A percentile compares a stretch with the other conserved stretches of the same genome.
Evolutionary conservation across 2,329 filamentous ascomycete species (phyloP).

Genomic region (Colletotrichum incanum): DNA sequence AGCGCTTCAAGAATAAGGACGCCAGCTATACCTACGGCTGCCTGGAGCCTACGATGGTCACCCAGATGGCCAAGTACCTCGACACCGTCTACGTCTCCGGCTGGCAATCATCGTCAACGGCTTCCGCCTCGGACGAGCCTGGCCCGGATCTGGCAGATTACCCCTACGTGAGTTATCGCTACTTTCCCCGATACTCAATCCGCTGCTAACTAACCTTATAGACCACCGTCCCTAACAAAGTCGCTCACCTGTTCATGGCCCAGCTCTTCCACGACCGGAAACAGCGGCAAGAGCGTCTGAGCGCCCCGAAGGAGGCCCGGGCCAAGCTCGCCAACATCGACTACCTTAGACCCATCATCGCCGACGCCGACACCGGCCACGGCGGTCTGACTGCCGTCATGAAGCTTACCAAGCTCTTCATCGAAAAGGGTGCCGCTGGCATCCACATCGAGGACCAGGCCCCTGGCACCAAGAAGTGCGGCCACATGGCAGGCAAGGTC

Average conservation of each 20-base stretch:
- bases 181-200: background rate
- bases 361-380: constrained; percentile 97
- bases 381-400: constrained; percentile 98
- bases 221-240: constrained; percentile 99
- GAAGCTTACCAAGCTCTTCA: constrained; percentile 98
- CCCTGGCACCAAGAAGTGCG: constrained; percentile 98
- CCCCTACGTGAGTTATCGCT: constrained; percentile 77
- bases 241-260: constrained; percentile 96
- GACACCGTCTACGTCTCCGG: constrained; percentile 99
- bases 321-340: constrained; percentile 84
- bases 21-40: constrained; percentile 97
- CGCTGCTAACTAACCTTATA: constrained; percentile 53
- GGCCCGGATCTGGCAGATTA: constrained; percentile 99
- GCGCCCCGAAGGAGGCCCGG: constrained; percentile 80
- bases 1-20: constrained; percentile 87
- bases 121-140: constrained; percentile 94
- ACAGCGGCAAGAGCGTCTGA: constrained; percentile 94
- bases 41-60: constrained; percentile 97
- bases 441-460: constrained; percentile 99
- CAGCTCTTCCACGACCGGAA: constrained; percentile 99
- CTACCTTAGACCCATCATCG: constrained; percentile 95
- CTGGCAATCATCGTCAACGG: constrained; percentile 98
- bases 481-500: constrained; percentile 99
- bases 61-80: constrained; percentile 99
- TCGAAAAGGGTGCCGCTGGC: constrained; percentile 96